These are phyloP conservation scores for Fusarium chaquense DNA, from an alignment of 2,329 filamentous ascomycete species.

Conservation along the genomic window DNA sequence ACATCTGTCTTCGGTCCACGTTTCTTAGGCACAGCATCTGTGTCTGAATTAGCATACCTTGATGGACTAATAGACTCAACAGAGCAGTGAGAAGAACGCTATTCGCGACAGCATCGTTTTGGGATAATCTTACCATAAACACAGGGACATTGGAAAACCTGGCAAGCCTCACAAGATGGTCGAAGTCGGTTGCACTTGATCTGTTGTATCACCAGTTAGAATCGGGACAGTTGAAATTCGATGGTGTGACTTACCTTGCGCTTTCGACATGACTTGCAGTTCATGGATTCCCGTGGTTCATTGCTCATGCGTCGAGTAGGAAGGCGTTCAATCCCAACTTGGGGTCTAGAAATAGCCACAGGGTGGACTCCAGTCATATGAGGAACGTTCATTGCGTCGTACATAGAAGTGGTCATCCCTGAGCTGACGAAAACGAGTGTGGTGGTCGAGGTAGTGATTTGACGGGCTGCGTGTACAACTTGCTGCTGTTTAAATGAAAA, in stretches of 20 bases:
- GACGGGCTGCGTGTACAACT: neutral
- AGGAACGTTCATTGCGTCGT: conserved; percentile 58
- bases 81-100: neutral
- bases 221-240: neutral
- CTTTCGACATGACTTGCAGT: conserved; percentile 94
- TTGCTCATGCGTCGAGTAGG: conserved; percentile 76
- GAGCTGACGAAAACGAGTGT: conserved; percentile 12
- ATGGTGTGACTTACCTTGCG: conserved; percentile 74
- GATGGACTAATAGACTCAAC: neutral
- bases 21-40: conserved; percentile 91
- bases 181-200: conserved; percentile 92
- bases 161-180: conserved; percentile 88
- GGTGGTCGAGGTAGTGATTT: conserved; percentile 1
- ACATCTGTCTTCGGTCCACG: conserved; percentile 91
- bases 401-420: conserved; percentile 56
- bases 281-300: conserved; percentile 90
- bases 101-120: neutral
- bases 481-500: neutral
- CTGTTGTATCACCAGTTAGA: conserved; percentile 58
- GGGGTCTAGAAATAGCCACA: conserved; percentile 75
- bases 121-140: conserved; percentile 75
- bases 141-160: conserved; percentile 88
- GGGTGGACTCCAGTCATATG: conserved; percentile 60
- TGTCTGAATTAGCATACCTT: conserved; percentile 8
- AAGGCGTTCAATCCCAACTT: conserved; percentile 84